phyloP scores from a whole-genome alignment of 1,284 basidiomycete genomes.

The Heimioporus retisporus region DNA sequence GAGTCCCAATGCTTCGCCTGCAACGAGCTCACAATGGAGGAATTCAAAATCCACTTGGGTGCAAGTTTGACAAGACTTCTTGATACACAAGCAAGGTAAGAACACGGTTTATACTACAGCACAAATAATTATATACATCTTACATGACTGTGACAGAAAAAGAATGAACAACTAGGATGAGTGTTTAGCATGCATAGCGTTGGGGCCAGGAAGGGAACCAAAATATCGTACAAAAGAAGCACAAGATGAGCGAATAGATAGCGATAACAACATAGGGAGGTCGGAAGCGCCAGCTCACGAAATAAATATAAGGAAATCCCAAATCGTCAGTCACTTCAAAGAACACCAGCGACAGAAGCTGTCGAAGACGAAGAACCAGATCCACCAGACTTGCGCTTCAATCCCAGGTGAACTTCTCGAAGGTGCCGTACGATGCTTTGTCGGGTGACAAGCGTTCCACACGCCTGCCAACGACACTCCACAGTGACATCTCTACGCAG shows the following conservation, averaged over 20 bases:
- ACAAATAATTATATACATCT: neutral
- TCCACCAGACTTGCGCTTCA: constrained; percentile 16
- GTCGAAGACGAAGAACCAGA: neutral
- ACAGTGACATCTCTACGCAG: constrained; percentile 6
- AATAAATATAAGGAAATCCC: neutral
- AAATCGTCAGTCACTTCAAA: neutral
- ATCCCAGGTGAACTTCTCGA: constrained; percentile 27
- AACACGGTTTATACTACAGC: too few species aligned
- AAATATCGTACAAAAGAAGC: constrained; percentile 14
- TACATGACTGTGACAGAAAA: constrained; percentile 9
- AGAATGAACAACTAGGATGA: neutral
- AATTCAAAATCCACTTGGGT: too few species aligned
- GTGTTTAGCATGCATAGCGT: neutral
- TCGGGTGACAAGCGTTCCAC: constrained; percentile 13
- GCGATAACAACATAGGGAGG: constrained; percentile 1
- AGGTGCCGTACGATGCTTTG: constrained; percentile 19
- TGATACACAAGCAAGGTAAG: too few species aligned
- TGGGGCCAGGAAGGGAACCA: too few species aligned
- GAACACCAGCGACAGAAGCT: neutral
- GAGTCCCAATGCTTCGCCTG: too few species aligned
- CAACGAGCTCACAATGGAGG: too few species aligned
- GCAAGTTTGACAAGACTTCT: too few species aligned
- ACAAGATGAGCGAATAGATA: constrained; percentile 1
- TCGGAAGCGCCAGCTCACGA: constrained; percentile 1
- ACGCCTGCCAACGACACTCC: constrained; percentile 28